Evolutionary conservation across 2,329 filamentous ascomycete species (phyloP).

Genomic region (Epichloe gansuensis): DNA sequence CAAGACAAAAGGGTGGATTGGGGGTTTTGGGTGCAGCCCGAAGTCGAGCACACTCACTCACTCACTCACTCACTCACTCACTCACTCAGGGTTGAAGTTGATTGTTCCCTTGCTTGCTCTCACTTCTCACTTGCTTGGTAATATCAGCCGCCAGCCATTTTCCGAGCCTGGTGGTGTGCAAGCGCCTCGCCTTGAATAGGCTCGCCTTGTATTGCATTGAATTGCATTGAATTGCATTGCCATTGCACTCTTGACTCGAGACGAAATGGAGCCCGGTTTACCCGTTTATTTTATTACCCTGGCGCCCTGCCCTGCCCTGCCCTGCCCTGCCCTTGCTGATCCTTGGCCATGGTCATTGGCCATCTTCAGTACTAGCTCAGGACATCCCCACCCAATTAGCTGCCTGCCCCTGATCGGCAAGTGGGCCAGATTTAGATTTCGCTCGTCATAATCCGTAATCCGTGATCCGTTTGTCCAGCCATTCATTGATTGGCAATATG

Average conservation of each 20-base stretch:
- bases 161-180: not conserved
- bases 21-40: too few relatives aligned
- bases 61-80: too few relatives aligned
- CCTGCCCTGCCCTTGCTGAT: not conserved
- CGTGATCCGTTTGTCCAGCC: too few relatives aligned
- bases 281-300: too few relatives aligned
- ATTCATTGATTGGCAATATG: not conserved
- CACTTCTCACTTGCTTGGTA: not conserved
- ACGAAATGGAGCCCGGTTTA: too few relatives aligned
- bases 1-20: slow-evolving; percentile 1
- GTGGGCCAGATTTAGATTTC: slow-evolving; percentile 1
- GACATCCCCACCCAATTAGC: not conserved
- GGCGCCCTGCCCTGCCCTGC: too few relatives aligned
- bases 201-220: not conserved
- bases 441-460: not conserved
- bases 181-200: not conserved
- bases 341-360: not conserved
- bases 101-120: not conserved
- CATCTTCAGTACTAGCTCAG: not conserved
- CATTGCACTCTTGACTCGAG: too few relatives aligned
- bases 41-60: not conserved
- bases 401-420: too few relatives aligned
- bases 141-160: not conserved
- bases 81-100: not conserved
- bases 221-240: not conserved